Percentiles rank a stretch among this genome's conserved stretches.
phyloP scores from a whole-genome alignment of 495 filamentous ascomycete species.

The Geoglossum glabrum region DNA sequence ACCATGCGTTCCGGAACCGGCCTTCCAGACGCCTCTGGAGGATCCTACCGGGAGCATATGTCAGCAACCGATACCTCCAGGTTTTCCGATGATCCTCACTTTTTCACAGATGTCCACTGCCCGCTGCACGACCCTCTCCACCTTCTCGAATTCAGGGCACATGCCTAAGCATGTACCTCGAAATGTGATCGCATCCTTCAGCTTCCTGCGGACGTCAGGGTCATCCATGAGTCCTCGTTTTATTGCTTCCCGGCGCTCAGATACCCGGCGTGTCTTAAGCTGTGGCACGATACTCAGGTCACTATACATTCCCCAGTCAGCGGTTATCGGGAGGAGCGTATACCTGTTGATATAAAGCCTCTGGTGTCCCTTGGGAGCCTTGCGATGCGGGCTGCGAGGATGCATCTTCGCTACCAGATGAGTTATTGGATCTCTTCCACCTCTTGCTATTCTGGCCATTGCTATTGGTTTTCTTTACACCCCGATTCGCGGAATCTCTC shows the following conservation, averaged over 20 bases:
- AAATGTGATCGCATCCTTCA: slow-evolving; percentile 70
- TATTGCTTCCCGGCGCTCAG: slow-evolving; percentile 48
- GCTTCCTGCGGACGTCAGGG: slow-evolving; percentile 59
- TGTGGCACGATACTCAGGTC: slow-evolving; percentile 8
- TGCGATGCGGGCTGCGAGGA: not conserved
- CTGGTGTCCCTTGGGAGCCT: not conserved
- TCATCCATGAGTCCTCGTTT: slow-evolving; percentile 64
- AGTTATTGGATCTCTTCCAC: not conserved
- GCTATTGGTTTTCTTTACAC: not conserved
- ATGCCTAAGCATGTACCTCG: slow-evolving; percentile 80
- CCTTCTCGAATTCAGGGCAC: slow-evolving; percentile 81
- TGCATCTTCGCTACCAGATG: not conserved
- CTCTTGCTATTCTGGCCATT: not conserved
- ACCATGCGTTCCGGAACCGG: slow-evolving; percentile 42
- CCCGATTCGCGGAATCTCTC: not conserved
- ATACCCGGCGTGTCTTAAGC: slow-evolving; percentile 45
- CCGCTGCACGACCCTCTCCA: slow-evolving; percentile 53
- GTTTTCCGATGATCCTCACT: slow-evolving; percentile 17
- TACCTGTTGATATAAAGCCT: not conserved
- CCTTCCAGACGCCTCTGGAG: slow-evolving; percentile 13
- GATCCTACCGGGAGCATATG: not conserved
- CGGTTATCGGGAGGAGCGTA: not conserved
- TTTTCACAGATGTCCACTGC: slow-evolving; percentile 42
- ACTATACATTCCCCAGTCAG: not conserved
- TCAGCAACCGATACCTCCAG: not conserved